A percentile compares a stretch with the other conserved stretches of the same genome.
Conservation (phyloP, 345 rosid species). For the Hirschfeldia incana region DNA sequence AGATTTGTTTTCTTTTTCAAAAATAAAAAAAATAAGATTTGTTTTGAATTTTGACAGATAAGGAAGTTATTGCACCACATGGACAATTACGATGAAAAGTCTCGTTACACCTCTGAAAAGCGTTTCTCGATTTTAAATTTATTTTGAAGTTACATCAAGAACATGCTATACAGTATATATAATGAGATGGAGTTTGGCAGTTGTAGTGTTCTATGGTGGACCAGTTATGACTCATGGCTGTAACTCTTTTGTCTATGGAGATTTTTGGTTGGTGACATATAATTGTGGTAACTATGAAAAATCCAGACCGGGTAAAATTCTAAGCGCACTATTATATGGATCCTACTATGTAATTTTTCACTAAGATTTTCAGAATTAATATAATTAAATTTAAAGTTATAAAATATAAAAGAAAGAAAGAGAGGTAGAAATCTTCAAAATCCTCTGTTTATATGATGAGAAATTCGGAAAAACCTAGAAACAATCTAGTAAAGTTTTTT, state of each 20-base stretch:
- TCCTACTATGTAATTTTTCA: too few relatives aligned
- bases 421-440: too few relatives aligned
- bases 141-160: background rate
- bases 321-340: background rate
- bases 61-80: background rate
- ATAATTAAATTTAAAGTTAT: too few relatives aligned
- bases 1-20: background rate
- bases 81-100: background rate
- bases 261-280: background rate
- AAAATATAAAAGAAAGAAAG: too few relatives aligned
- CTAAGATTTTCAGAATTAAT: too few relatives aligned
- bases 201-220: background rate
- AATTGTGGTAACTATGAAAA: background rate
- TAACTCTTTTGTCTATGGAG: background rate
- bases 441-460: too few relatives aligned
- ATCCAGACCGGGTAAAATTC: background rate
- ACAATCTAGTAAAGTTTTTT: too few relatives aligned
- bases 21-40: background rate
- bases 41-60: background rate
- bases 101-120: background rate
- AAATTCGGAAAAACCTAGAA: too few relatives aligned
- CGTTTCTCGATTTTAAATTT: background rate
- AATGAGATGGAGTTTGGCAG: background rate
- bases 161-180: background rate
- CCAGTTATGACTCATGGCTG: background rate